A percentile compares a stretch with the other conserved stretches of the same genome.
phyloP scores from a whole-genome alignment of 257 asterid species.

The Capsicum rhomboideum region DNA sequence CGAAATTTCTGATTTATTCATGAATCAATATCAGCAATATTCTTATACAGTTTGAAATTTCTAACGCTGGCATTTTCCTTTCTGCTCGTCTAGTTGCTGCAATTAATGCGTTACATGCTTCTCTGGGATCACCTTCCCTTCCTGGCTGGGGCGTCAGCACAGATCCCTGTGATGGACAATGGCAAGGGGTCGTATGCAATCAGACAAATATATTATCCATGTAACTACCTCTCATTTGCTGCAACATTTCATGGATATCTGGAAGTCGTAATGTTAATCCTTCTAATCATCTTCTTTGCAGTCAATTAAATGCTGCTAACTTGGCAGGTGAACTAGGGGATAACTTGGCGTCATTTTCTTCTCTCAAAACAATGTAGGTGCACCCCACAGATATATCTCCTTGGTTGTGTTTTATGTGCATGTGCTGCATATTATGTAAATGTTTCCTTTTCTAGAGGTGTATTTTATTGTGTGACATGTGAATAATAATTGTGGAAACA shows the following conservation, averaged over 20 bases:
- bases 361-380: conserved; percentile 50
- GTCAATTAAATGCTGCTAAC: conserved; percentile 57
- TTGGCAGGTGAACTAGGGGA: conserved; percentile 83
- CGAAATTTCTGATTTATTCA: background rate
- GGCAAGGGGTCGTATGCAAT: conserved; percentile 61
- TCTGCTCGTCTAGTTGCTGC: conserved; percentile 47
- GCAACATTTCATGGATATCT: background rate
- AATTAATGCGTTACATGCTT: conserved; percentile 37
- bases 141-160: conserved; percentile 68
- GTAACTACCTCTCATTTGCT: conserved; percentile 20
- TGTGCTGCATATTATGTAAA: background rate
- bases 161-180: conserved; percentile 55
- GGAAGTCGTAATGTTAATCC: background rate
- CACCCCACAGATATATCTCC: background rate
- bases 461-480: background rate
- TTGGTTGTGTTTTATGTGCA: background rate
- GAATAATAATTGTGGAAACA: conserved; percentile 6
- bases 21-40: background rate
- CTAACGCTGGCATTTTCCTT: conserved; percentile 1
- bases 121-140: conserved; percentile 54
- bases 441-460: conserved; percentile 2
- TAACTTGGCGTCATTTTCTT: conserved; percentile 53
- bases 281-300: conserved; percentile 16
- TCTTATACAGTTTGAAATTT: background rate
- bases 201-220: conserved; percentile 37